Conservation (phyloP, 2,329 filamentous ascomycete species). For the Colletotrichum australisinense region DNA sequence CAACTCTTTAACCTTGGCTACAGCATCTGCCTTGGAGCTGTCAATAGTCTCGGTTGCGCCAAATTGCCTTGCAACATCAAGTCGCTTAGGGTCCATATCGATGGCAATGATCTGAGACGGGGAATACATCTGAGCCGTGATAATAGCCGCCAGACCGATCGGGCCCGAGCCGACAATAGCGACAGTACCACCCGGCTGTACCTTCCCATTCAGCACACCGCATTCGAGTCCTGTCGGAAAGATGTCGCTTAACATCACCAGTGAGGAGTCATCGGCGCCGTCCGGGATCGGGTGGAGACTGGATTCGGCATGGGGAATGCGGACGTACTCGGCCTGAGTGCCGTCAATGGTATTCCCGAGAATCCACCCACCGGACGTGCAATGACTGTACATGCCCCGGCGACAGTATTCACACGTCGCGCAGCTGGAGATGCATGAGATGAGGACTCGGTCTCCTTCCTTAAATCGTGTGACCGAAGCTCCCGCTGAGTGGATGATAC, state of each 20-base stretch:
- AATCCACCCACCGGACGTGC: slow-evolving; percentile 64
- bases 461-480: slow-evolving; percentile 46
- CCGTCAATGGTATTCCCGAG: slow-evolving; percentile 65
- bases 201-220: slow-evolving; percentile 66
- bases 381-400: slow-evolving; percentile 63
- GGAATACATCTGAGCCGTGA: slow-evolving; percentile 57
- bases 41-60: slow-evolving; percentile 60
- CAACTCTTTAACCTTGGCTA: slow-evolving; percentile 52
- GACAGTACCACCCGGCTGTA: slow-evolving; percentile 68
- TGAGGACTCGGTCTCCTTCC: slow-evolving; percentile 52
- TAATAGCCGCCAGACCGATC: slow-evolving; percentile 66
- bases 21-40: slow-evolving; percentile 47
- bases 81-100: slow-evolving; percentile 59
- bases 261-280: slow-evolving; percentile 58
- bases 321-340: slow-evolving; percentile 68
- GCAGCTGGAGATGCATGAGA: slow-evolving; percentile 52
- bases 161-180: slow-evolving; percentile 74
- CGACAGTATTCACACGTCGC: slow-evolving; percentile 63
- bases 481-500: slow-evolving; percentile 49
- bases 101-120: slow-evolving; percentile 63
- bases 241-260: slow-evolving; percentile 59
- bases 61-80: slow-evolving; percentile 58
- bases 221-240: slow-evolving; percentile 68
- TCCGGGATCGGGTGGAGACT: slow-evolving; percentile 69
- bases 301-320: slow-evolving; percentile 75